Conservation (phyloP, 768 basidiomycete species). For the Tricholoma matsutake region DNA sequence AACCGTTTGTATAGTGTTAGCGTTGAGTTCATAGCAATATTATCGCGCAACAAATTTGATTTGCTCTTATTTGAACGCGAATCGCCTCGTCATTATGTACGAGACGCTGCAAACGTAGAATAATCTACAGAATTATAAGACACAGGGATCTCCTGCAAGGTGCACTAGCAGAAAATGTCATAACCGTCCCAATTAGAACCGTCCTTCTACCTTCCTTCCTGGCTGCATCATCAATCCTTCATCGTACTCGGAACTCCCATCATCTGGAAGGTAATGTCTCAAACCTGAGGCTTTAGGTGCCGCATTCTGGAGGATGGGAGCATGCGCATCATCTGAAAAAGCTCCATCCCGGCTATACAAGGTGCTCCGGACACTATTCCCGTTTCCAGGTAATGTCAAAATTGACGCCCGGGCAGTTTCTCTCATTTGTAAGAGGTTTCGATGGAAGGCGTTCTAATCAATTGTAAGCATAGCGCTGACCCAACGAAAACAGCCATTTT, state of each 20-base stretch:
- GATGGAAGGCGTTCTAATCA: conserved; percentile 69
- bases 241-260: conserved; percentile 47
- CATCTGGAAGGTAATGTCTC: conserved; percentile 49
- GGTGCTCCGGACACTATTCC: conserved; percentile 45
- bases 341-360: conserved; percentile 47
- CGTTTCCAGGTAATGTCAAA: conserved; percentile 48
- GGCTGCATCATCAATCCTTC: conserved; percentile 45
- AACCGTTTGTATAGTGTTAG: not conserved
- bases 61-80: not conserved
- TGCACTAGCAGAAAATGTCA: not conserved
- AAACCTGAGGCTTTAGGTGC: conserved; percentile 54
- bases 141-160: not conserved
- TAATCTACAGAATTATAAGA: conserved; percentile 11
- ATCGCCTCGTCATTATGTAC: no score
- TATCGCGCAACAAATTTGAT: not conserved
- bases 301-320: conserved; percentile 49
- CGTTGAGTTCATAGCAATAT: not conserved
- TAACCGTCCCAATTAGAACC: conserved; percentile 29
- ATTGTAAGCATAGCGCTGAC: conserved; percentile 1
- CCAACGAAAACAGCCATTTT: not conserved
- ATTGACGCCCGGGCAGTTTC: conserved; percentile 69
- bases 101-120: conserved; percentile 2
- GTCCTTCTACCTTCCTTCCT: conserved; percentile 31
- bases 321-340: conserved; percentile 51
- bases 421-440: conserved; percentile 77